Conservation (phyloP, 495 filamentous ascomycete genomes). For the Paragyromitra xinjiangensis region DNA sequence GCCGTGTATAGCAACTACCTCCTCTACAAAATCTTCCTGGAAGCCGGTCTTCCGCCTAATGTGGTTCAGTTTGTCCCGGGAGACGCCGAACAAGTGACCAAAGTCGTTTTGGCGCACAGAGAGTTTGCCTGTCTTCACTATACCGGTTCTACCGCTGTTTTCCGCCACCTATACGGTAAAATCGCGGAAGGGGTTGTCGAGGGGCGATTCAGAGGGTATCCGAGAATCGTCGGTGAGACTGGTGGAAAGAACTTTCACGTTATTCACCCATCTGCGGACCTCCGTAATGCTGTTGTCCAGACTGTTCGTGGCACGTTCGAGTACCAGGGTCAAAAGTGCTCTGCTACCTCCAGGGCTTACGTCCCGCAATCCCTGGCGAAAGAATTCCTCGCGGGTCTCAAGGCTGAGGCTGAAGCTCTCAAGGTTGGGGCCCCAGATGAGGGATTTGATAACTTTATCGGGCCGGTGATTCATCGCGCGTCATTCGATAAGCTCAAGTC, state of each 20-base stretch:
- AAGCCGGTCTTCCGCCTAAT: constrained; percentile 79
- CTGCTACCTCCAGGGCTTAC: constrained; percentile 79
- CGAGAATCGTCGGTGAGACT: constrained; percentile 84
- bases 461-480: constrained; percentile 77
- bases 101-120: constrained; percentile 71
- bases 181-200: constrained; percentile 75
- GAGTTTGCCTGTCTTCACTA: constrained; percentile 82
- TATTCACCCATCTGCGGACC: constrained; percentile 75
- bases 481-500: constrained; percentile 75
- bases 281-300: constrained; percentile 78
- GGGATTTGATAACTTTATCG: constrained; percentile 72
- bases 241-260: constrained; percentile 94
- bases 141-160: constrained; percentile 82
- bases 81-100: constrained; percentile 76
- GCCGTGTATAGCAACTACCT: constrained; percentile 78
- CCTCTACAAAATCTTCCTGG: constrained; percentile 84
- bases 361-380: constrained; percentile 75
- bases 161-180: constrained; percentile 75
- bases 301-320: constrained; percentile 89
- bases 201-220: constrained; percentile 75
- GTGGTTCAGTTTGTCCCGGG: constrained; percentile 87
- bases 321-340: constrained; percentile 91
- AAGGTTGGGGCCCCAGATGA: constrained; percentile 74
- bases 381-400: constrained; percentile 69
- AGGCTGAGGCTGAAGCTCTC: constrained; percentile 71